These are phyloP conservation scores for Colletotrichum eremochloae DNA, from an alignment of 2,329 filamentous ascomycete species.

Conservation along the genomic window DNA sequence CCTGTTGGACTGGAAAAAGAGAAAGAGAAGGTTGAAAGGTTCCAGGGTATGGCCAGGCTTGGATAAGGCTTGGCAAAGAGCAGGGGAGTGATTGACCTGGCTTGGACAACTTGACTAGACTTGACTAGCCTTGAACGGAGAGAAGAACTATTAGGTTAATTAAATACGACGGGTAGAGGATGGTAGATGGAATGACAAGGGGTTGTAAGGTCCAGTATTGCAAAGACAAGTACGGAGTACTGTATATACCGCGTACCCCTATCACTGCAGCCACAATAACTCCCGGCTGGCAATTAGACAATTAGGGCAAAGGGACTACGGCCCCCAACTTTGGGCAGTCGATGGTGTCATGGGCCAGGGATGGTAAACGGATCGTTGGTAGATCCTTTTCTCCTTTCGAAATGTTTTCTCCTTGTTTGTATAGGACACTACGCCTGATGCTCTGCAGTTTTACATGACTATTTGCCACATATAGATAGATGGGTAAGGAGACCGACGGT, in stretches of 20 bases:
- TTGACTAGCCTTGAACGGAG: neutral
- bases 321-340: slow-evolving; percentile 31
- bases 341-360: slow-evolving; percentile 40
- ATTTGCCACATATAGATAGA: neutral
- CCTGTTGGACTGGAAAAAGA: neutral
- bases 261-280: neutral
- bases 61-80: slow-evolving; percentile 14
- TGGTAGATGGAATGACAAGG: too few relatives aligned
- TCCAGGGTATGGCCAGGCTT: slow-evolving; percentile 12
- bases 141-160: slow-evolving; percentile 4
- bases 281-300: slow-evolving; percentile 39
- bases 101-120: neutral
- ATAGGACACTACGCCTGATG: slow-evolving; percentile 18
- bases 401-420: slow-evolving; percentile 22
- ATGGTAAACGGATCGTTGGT: slow-evolving; percentile 29
- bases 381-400: slow-evolving; percentile 33
- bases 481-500: neutral
- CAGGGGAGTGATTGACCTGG: slow-evolving; percentile 1
- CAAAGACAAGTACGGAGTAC: neutral
- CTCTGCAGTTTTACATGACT: slow-evolving; percentile 13
- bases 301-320: slow-evolving; percentile 9
- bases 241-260: too few relatives aligned
- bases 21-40: neutral
- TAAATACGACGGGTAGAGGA: slow-evolving; percentile 1
- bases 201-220: too few relatives aligned